phyloP scores from a whole-genome alignment of 2,329 filamentous ascomycete genomes.

The Lachnum nothofagi region DNA sequence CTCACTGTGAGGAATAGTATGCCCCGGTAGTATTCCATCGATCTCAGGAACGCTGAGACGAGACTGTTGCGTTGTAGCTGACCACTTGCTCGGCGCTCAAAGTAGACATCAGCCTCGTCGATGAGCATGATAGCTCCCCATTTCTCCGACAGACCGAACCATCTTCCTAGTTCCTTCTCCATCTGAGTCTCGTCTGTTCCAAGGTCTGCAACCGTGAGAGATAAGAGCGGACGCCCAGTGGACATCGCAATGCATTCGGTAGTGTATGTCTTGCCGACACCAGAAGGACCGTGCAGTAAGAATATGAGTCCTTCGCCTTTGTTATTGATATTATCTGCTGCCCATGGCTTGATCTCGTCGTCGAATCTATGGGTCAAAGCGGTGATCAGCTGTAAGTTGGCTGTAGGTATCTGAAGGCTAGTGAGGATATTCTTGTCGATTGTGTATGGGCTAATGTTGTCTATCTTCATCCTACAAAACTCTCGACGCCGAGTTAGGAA shows the following conservation, averaged over 20 bases:
- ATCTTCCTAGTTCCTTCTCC: constrained; percentile 43
- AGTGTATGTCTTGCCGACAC: constrained; percentile 23
- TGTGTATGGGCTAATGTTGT: no score
- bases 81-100: constrained; percentile 30
- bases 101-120: constrained; percentile 50
- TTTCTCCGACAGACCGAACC: constrained; percentile 44
- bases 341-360: no score
- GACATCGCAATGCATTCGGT: constrained; percentile 27
- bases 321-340: constrained; percentile 17
- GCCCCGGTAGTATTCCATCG: constrained; percentile 39
- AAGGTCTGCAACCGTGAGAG: constrained; percentile 43
- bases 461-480: no score
- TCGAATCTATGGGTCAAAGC: constrained; percentile 22
- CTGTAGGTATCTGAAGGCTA: no score
- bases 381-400: constrained; percentile 22
- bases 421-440: no score
- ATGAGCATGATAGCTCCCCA: constrained; percentile 50
- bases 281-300: constrained; percentile 22
- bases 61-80: constrained; percentile 35
- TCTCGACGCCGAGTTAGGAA: no score
- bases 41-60: constrained; percentile 37
- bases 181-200: constrained; percentile 42
- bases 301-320: constrained; percentile 26
- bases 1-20: constrained; percentile 42
- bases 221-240: constrained; percentile 21